phyloP scores from a whole-genome alignment of 495 filamentous ascomycete species.

The Hypoxylon rickii region DNA sequence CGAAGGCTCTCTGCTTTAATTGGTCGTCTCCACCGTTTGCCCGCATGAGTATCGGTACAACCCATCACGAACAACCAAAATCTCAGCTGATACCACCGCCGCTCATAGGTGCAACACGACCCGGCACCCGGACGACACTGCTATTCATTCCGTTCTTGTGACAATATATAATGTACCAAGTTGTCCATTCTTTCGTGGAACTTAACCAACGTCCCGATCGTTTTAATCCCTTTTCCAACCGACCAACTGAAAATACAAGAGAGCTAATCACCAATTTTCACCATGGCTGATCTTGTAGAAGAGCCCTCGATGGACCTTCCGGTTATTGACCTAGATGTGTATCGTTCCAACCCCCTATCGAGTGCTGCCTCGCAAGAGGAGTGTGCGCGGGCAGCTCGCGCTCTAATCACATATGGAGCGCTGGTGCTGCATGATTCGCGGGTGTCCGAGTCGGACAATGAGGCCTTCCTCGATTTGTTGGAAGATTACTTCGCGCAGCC shows the following conservation, averaged over 20 bases:
- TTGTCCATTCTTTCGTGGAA: no score
- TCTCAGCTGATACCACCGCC: constrained; percentile 18
- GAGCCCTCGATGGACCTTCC: constrained; percentile 55
- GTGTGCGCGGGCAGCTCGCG: constrained; percentile 48
- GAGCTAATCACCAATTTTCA: no score
- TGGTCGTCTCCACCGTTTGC: background rate
- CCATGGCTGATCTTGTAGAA: constrained; percentile 21
- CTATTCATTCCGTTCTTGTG: no score
- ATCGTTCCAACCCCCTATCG: constrained; percentile 40
- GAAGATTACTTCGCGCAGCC: constrained; percentile 61
- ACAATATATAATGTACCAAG: no score
- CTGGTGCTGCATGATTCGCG: constrained; percentile 57
- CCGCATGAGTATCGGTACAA: constrained; percentile 14
- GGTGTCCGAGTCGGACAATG: constrained; percentile 53
- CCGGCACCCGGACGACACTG: no score
- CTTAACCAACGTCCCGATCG: no score
- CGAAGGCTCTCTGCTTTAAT: no score
- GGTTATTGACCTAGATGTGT: constrained; percentile 57
- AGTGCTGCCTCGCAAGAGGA: constrained; percentile 48
- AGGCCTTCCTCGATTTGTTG: constrained; percentile 54
- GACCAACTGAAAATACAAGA: no score
- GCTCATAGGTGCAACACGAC: no score
- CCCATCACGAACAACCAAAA: constrained; percentile 13
- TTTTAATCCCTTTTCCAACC: no score
- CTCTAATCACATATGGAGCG: constrained; percentile 55